These are phyloP conservation scores for Phalaenopsis equestris DNA, from an alignment of 106 monocot species.

Conservation along the genomic window DNA sequence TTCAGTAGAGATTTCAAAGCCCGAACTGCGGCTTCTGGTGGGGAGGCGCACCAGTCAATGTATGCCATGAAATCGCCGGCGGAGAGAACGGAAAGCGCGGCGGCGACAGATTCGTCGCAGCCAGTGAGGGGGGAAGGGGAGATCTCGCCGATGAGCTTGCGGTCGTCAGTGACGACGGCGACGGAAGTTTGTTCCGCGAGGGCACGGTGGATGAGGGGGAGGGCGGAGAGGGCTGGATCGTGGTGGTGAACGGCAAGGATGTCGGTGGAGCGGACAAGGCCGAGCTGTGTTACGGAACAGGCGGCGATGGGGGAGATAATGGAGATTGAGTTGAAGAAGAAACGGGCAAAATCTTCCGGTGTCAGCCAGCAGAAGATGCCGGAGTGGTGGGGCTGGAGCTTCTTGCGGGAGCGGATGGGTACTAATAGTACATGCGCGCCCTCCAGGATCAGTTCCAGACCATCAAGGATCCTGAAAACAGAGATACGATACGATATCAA, in stretches of 20 bases:
- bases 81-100: slow-evolving; percentile 54
- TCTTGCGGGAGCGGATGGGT: slow-evolving; percentile 27
- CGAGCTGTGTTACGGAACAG: slow-evolving; percentile 33
- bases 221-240: slow-evolving; percentile 30
- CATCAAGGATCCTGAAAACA: slow-evolving; percentile 33
- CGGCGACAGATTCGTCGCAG: slow-evolving; percentile 40
- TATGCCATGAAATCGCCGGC: slow-evolving; percentile 60
- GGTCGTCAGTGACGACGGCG: slow-evolving; percentile 35
- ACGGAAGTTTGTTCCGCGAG: slow-evolving; percentile 32
- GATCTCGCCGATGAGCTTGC: slow-evolving; percentile 42
- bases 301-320: slow-evolving; percentile 25
- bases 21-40: slow-evolving; percentile 18
- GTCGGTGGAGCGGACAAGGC: slow-evolving; percentile 25
- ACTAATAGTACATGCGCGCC: slow-evolving; percentile 37
- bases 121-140: slow-evolving; percentile 36
- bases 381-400: not conserved
- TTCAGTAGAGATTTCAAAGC: slow-evolving; percentile 33
- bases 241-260: slow-evolving; percentile 22
- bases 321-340: slow-evolving; percentile 46
- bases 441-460: slow-evolving; percentile 37
- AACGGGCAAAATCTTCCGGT: slow-evolving; percentile 38
- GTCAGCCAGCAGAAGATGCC: slow-evolving; percentile 41
- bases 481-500: not conserved
- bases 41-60: slow-evolving; percentile 37
- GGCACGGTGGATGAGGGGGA: slow-evolving; percentile 41